Conservation (phyloP, 1,284 basidiomycete species). For the Amylostereum areolatum region DNA sequence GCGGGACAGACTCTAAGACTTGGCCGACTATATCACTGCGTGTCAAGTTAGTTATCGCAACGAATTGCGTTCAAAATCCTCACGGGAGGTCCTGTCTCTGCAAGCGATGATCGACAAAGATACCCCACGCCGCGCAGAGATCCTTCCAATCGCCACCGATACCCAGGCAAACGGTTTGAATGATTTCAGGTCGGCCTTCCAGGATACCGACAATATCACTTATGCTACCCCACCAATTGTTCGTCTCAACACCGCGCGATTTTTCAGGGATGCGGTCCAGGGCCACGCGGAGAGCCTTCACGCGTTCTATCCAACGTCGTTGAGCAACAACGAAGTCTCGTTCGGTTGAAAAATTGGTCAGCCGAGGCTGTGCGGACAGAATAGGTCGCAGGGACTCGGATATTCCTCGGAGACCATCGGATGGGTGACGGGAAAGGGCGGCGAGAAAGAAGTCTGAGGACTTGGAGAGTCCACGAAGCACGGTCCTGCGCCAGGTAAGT, state of each 20-base stretch:
- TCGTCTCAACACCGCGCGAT: slow-evolving; percentile 58
- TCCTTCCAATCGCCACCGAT: slow-evolving; percentile 91
- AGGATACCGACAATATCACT: slow-evolving; percentile 74
- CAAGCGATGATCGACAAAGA: slow-evolving; percentile 80
- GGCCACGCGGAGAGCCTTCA: slow-evolving; percentile 67
- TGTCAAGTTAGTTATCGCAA: slow-evolving; percentile 2
- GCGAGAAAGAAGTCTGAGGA: slow-evolving; percentile 75
- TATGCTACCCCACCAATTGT: slow-evolving; percentile 75
- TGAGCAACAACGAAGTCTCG: slow-evolving; percentile 73
- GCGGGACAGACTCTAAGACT: slow-evolving; percentile 67
- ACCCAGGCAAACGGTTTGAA: slow-evolving; percentile 65
- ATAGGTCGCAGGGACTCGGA: slow-evolving; percentile 59
- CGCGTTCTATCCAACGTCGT: slow-evolving; percentile 70
- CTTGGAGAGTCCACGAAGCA: slow-evolving; percentile 74
- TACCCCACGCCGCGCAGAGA: slow-evolving; percentile 82
- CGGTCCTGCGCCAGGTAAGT: slow-evolving; percentile 55
- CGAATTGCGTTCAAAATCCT: slow-evolving; percentile 19
- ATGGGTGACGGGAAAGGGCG: slow-evolving; percentile 65
- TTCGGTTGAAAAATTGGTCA: slow-evolving; percentile 64
- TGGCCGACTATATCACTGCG: slow-evolving; percentile 60
- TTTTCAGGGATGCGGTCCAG: slow-evolving; percentile 66
- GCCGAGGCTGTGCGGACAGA: slow-evolving; percentile 69
- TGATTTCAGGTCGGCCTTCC: slow-evolving; percentile 71
- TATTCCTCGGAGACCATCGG: slow-evolving; percentile 57
- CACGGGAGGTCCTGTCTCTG: slow-evolving; percentile 83